These are phyloP conservation scores for Pleurotus citrinopileatus DNA, from an alignment of 768 basidiomycete species.

Conservation along the genomic window DNA sequence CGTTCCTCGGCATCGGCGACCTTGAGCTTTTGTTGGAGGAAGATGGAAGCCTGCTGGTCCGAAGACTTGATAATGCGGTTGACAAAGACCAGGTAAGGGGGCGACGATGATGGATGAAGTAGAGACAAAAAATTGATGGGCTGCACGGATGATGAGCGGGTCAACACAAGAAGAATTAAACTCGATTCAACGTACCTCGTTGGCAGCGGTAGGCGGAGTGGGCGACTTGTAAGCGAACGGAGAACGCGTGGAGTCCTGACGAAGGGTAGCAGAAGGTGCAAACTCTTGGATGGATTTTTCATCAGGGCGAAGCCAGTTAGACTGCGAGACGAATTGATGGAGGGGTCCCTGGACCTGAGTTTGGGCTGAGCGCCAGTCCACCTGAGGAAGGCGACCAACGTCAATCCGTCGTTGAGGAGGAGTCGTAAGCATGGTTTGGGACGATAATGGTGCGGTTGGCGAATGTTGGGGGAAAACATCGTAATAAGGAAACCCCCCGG, in stretches of 20 bases:
- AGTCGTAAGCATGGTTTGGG: slow-evolving; percentile 29
- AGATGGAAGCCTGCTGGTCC: slow-evolving; percentile 89
- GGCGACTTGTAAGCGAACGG: slow-evolving; percentile 27
- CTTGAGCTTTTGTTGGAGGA: slow-evolving; percentile 87
- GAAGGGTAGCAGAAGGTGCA: slow-evolving; percentile 18
- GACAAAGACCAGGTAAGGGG: slow-evolving; percentile 81
- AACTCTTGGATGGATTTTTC: slow-evolving; percentile 29
- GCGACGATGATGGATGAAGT: slow-evolving; percentile 81
- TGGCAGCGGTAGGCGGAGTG: slow-evolving; percentile 18
- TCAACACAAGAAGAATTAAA: slow-evolving; percentile 3
- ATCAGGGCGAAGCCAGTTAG: slow-evolving; percentile 44
- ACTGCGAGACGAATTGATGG: slow-evolving; percentile 12
- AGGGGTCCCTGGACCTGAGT: slow-evolving; percentile 17
- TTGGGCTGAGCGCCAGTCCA: slow-evolving; percentile 38
- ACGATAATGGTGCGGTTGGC: slow-evolving; percentile 30
- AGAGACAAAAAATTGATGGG: slow-evolving; percentile 88
- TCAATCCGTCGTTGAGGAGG: slow-evolving; percentile 28
- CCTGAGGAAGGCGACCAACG: slow-evolving; percentile 19
- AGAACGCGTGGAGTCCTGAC: slow-evolving; percentile 26
- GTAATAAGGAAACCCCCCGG: slow-evolving; percentile 38
- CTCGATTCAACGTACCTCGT: slow-evolving; percentile 52
- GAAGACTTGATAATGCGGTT: slow-evolving; percentile 85
- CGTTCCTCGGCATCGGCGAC: slow-evolving; percentile 78
- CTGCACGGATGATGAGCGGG: slow-evolving; percentile 32
- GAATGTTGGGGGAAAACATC: slow-evolving; percentile 51